Conservation (phyloP, 2,329 filamentous ascomycete genomes). For the Cryoendolithus antarcticus region DNA sequence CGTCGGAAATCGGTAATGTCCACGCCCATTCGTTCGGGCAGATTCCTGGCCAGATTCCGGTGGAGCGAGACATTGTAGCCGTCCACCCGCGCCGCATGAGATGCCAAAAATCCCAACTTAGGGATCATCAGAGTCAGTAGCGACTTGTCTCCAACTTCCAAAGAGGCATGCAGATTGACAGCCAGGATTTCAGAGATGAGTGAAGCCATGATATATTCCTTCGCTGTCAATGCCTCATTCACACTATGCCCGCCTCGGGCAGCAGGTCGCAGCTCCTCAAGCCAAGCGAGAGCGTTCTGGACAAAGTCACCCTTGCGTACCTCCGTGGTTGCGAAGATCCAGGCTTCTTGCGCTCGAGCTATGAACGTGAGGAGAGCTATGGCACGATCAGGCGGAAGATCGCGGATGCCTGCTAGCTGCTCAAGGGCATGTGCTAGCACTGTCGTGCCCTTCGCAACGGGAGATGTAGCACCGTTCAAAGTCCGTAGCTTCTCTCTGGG, state of each 20-base stretch:
- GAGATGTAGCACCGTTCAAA: conserved; percentile 35
- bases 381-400: conserved; percentile 51
- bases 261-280: conserved; percentile 46
- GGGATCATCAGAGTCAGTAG: conserved; percentile 61
- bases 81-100: conserved; percentile 65
- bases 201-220: conserved; percentile 51
- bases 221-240: conserved; percentile 18
- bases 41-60: conserved; percentile 71
- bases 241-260: conserved; percentile 13
- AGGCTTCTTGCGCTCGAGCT: conserved; percentile 78
- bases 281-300: conserved; percentile 57
- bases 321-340: conserved; percentile 84
- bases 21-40: conserved; percentile 51
- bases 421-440: conserved; percentile 64
- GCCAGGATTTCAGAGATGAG: conserved; percentile 78
- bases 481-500: conserved; percentile 62
- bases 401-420: conserved; percentile 51
- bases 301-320: conserved; percentile 65
- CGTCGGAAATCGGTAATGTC: conserved; percentile 70
- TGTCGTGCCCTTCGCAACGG: conserved; percentile 42
- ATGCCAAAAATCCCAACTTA: conserved; percentile 66
- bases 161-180: conserved; percentile 78
- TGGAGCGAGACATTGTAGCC: conserved; percentile 83
- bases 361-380: conserved; percentile 77
- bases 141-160: conserved; percentile 57